A percentile compares a stretch with the other conserved stretches of the same genome.
These are phyloP conservation scores for Metschnikowia proteae DNA, from an alignment of 805 yeast species.

Conservation along the genomic window DNA sequence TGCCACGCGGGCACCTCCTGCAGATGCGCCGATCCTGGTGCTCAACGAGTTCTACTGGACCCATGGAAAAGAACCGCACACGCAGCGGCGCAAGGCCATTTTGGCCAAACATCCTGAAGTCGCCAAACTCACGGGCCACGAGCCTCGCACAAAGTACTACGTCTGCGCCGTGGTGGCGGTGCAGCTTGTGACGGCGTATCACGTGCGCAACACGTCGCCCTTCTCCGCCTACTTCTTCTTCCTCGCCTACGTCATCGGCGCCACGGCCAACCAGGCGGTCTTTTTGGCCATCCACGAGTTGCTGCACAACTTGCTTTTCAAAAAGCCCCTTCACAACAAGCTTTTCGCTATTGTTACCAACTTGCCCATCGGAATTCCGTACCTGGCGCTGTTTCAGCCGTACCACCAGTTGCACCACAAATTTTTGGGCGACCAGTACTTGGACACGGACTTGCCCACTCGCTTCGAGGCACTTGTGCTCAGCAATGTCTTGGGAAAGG, in stretches of 20 bases:
- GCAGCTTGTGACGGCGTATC: slow-evolving; percentile 65
- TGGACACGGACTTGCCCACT: slow-evolving; percentile 89
- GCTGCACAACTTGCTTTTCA: slow-evolving; percentile 80
- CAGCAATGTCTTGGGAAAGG: slow-evolving; percentile 78
- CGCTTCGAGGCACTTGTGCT: slow-evolving; percentile 67
- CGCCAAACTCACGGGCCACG: slow-evolving; percentile 76
- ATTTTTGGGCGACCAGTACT: slow-evolving; percentile 76
- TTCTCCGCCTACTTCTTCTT: slow-evolving; percentile 52
- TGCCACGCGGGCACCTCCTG: slow-evolving; percentile 32
- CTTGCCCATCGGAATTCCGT: slow-evolving; percentile 86
- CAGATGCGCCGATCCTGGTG: slow-evolving; percentile 39
- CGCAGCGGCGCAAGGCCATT: slow-evolving; percentile 66
- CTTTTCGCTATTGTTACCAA: slow-evolving; percentile 74
- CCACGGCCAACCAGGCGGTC: slow-evolving; percentile 78
- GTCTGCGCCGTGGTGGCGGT: slow-evolving; percentile 59
- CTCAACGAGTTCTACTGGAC: slow-evolving; percentile 81
- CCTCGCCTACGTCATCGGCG: slow-evolving; percentile 77
- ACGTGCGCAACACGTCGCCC: slow-evolving; percentile 53
- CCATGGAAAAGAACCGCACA: slow-evolving; percentile 75
- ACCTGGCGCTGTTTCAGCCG: slow-evolving; percentile 83
- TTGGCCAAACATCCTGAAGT: slow-evolving; percentile 76
- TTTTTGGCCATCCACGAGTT: slow-evolving; percentile 88
- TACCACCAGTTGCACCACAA: slow-evolving; percentile 91
- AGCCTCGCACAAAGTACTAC: slow-evolving; percentile 79
- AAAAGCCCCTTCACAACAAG: slow-evolving; percentile 71